A percentile compares a stretch with the other conserved stretches of the same genome.
These are phyloP conservation scores for Xylaria sp. DNA, from an alignment of 2,329 filamentous ascomycete genomes.

Conservation along the genomic window DNA sequence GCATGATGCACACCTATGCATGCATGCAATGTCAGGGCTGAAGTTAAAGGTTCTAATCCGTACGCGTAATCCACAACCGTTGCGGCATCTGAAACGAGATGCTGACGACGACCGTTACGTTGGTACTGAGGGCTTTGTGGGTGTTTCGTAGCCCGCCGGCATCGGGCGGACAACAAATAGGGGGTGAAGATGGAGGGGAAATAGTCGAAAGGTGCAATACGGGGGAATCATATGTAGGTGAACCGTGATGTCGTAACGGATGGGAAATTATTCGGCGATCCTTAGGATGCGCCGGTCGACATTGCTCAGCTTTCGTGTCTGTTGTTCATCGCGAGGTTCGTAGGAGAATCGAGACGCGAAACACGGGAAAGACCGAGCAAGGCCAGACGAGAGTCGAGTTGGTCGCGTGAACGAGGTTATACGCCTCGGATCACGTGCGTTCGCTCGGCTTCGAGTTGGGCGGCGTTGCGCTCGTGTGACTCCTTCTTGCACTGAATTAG, in stretches of 20 bases:
- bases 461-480: slow-evolving; percentile 87
- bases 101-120: not conserved
- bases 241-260: not conserved
- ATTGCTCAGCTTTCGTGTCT: not conserved
- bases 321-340: not conserved
- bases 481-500: slow-evolving; percentile 79
- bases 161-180: not conserved
- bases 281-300: not conserved
- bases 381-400: not conserved
- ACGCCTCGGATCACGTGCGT: slow-evolving; percentile 92
- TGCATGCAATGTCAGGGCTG: no score
- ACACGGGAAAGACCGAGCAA: not conserved
- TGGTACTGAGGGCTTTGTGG: not conserved
- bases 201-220: no score
- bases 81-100: slow-evolving; percentile 5
- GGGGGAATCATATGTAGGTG: no score
- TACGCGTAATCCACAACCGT: slow-evolving; percentile 8
- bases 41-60: no score
- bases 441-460: slow-evolving; percentile 85
- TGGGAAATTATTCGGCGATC: not conserved
- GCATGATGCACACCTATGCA: no score
- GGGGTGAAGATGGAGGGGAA: not conserved
- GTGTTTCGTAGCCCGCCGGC: not conserved
- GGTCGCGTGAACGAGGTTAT: slow-evolving; percentile 39
- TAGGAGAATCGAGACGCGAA: not conserved